These are phyloP conservation scores for Phaeosphaeria sp. DNA, from an alignment of 2,329 filamentous ascomycete genomes.

Conservation along the genomic window DNA sequence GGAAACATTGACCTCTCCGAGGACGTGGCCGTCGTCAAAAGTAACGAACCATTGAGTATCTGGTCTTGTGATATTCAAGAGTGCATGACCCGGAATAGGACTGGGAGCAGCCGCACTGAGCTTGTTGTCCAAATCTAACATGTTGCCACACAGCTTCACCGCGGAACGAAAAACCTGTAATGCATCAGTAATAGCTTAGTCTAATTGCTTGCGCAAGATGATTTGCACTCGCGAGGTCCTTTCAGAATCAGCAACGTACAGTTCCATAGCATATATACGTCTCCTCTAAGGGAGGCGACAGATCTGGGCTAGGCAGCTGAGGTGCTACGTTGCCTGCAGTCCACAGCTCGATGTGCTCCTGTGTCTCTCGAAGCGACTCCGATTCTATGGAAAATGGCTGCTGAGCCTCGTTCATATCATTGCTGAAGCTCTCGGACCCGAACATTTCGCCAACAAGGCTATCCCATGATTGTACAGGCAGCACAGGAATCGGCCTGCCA, in stretches of 20 bases:
- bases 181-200: not conserved
- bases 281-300: conserved; percentile 3
- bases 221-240: not conserved
- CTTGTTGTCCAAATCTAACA: conserved; percentile 25
- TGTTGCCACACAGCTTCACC: conserved; percentile 30
- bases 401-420: not conserved
- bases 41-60: conserved; percentile 19
- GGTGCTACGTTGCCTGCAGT: conserved; percentile 7
- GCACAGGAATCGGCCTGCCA: conserved; percentile 12
- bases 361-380: conserved; percentile 11
- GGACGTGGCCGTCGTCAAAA: conserved; percentile 15
- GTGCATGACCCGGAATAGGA: conserved; percentile 21
- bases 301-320: not conserved
- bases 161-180: conserved; percentile 22
- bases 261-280: conserved; percentile 31
- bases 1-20: conserved; percentile 30
- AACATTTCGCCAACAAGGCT: conserved; percentile 17
- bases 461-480: conserved; percentile 22
- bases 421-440: conserved; percentile 1
- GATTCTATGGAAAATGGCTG: conserved; percentile 2
- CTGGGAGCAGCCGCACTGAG: conserved; percentile 8
- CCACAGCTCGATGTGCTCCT: conserved; percentile 26
- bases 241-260: conserved; percentile 10
- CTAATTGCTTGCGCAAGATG: not conserved
- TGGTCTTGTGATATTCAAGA: conserved; percentile 14